These are phyloP conservation scores for Phylloboletellus chloephorus DNA, from an alignment of 1,284 basidiomycete species.

Conservation along the genomic window DNA sequence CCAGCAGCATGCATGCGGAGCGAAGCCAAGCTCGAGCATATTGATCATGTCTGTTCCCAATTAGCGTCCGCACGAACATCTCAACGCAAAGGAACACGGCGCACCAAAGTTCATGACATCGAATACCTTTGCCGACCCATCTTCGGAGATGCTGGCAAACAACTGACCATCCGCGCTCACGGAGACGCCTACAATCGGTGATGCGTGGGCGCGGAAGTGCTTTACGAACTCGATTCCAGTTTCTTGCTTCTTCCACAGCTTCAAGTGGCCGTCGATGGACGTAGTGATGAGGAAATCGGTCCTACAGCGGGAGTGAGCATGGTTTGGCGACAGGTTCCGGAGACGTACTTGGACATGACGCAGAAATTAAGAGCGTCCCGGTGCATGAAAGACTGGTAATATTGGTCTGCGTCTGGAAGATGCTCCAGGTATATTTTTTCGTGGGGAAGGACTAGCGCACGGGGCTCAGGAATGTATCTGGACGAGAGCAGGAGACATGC, in stretches of 20 bases:
- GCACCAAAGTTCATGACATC: slow-evolving; percentile 95
- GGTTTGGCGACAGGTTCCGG: background rate
- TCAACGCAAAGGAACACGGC: slow-evolving; percentile 1
- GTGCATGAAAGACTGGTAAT: slow-evolving; percentile 99
- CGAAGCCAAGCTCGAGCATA: slow-evolving; percentile 86
- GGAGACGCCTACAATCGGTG: slow-evolving; percentile 73
- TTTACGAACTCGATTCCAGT: slow-evolving; percentile 90
- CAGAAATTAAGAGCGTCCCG: slow-evolving; percentile 88
- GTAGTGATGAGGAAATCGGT: slow-evolving; percentile 94
- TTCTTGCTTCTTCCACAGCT: slow-evolving; percentile 98
- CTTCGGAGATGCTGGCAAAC: slow-evolving; percentile 85
- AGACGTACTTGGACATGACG: slow-evolving; percentile 72
- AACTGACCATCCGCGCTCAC: slow-evolving; percentile 91
- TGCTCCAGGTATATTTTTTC: slow-evolving; percentile 87
- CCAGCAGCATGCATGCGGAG: slow-evolving; percentile 88
- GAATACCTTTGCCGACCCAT: slow-evolving; percentile 88
- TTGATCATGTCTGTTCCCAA: slow-evolving; percentile 88
- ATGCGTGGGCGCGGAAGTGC: slow-evolving; percentile 88
- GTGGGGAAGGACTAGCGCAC: slow-evolving; percentile 55
- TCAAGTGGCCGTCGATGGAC: slow-evolving; percentile 91
- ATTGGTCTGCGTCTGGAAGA: slow-evolving; percentile 88
- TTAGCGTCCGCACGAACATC: background rate
- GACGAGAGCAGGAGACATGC: slow-evolving; percentile 30
- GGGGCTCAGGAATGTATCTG: slow-evolving; percentile 35
- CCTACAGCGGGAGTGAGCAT: slow-evolving; percentile 37